Percentiles rank a stretch among this genome's conserved stretches.
Evolutionary conservation across 805 yeast genomes (phyloP).

Genomic region (Ogataea ganodermae): DNA sequence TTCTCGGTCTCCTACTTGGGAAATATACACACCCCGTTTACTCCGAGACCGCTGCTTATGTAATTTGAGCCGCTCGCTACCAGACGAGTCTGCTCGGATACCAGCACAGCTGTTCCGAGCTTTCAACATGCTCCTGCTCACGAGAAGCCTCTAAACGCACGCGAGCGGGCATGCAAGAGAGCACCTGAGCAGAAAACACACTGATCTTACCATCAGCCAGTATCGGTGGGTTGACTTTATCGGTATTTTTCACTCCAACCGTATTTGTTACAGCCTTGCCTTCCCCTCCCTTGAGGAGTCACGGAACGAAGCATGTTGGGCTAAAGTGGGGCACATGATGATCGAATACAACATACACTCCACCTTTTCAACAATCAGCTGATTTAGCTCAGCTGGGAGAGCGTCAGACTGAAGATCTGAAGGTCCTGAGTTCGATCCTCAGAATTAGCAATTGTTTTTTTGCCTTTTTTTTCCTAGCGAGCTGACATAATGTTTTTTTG

Average conservation of each 20-base stretch:
- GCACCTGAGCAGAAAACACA: too few relatives aligned
- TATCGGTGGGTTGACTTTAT: too few relatives aligned
- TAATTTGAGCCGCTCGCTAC: background rate
- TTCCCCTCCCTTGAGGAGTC: too few relatives aligned
- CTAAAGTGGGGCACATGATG: too few relatives aligned
- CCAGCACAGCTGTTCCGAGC: background rate
- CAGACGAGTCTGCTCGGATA: background rate
- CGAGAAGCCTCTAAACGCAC: too few relatives aligned
- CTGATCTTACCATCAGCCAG: too few relatives aligned
- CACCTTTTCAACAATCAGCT: conserved; percentile 14
- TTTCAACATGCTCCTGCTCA: background rate
- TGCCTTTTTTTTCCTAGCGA: background rate
- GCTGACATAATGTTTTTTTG: background rate
- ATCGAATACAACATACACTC: too few relatives aligned
- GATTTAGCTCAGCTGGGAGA: conserved; percentile 33
- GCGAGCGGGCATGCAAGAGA: too few relatives aligned
- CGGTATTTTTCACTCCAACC: too few relatives aligned
- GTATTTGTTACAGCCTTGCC: too few relatives aligned
- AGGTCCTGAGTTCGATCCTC: conserved; percentile 34
- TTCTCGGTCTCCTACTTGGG: background rate
- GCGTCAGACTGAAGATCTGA: conserved; percentile 32
- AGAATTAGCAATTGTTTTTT: conserved; percentile 24
- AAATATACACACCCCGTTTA: conserved; percentile 6
- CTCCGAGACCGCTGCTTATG: background rate
- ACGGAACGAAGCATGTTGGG: too few relatives aligned